Evolutionary conservation across 768 basidiomycete species (phyloP).

Genomic region (Pleurotus cornucopiae): DNA sequence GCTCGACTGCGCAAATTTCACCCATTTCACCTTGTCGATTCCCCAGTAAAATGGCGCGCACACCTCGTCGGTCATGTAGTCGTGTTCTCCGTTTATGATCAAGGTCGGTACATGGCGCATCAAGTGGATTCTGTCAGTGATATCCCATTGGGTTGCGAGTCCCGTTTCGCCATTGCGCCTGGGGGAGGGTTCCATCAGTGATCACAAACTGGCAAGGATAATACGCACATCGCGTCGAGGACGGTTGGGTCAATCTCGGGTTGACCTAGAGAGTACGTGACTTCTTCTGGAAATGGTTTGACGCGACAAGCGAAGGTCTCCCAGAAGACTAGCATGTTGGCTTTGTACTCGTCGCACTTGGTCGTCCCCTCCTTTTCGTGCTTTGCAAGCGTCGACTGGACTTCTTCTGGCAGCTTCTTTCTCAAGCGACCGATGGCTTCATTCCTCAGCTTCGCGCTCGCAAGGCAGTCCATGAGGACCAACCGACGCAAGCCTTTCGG

Average conservation of each 20-base stretch:
- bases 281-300: constrained; percentile 22
- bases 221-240: constrained; percentile 27
- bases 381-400: constrained; percentile 23
- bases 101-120: constrained; percentile 24
- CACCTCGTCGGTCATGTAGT: constrained; percentile 31
- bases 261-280: constrained; percentile 17
- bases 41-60: constrained; percentile 26
- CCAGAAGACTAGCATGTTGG: constrained; percentile 22
- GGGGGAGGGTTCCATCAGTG: background rate
- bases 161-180: constrained; percentile 25
- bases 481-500: constrained; percentile 28
- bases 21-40: constrained; percentile 26
- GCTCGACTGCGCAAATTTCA: constrained; percentile 23
- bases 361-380: constrained; percentile 25
- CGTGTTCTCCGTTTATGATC: constrained; percentile 31
- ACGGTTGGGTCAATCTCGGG: constrained; percentile 31
- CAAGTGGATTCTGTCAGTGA: constrained; percentile 18
- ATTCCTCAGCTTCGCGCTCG: constrained; percentile 25
- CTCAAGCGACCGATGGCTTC: constrained; percentile 19
- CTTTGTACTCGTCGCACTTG: constrained; percentile 25
- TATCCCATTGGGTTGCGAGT: constrained; percentile 21
- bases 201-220: background rate
- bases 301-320: constrained; percentile 20
- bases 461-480: constrained; percentile 21
- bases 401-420: constrained; percentile 23